Percentiles rank a stretch among this genome's conserved stretches.
These are phyloP conservation scores for Wickerhamiella cacticola DNA, from an alignment of 805 yeast genomes.

Conservation along the genomic window DNA sequence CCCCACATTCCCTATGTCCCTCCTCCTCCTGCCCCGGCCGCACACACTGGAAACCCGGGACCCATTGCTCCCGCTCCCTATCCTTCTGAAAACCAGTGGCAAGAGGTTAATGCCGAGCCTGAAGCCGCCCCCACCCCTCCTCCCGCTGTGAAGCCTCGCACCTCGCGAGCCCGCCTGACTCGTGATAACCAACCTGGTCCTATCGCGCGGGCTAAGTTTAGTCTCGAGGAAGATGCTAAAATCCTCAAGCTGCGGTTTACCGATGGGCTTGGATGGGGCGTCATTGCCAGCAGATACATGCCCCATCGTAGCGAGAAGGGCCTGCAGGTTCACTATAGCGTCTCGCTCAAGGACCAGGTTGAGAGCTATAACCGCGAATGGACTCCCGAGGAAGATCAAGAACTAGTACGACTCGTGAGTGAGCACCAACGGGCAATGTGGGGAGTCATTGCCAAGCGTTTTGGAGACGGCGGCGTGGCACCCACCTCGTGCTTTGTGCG, in stretches of 20 bases:
- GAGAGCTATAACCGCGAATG: conserved; percentile 1
- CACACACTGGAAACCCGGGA: neutral
- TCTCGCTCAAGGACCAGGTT: conserved; percentile 19
- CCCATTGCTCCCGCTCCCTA: neutral
- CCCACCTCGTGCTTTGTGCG: conserved; percentile 5
- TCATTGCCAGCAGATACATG: conserved; percentile 54
- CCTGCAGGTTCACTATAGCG: conserved; percentile 45
- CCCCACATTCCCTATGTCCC: neutral
- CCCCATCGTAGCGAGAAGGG: conserved; percentile 70
- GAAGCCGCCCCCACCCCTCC: neutral
- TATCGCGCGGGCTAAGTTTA: conserved; percentile 19
- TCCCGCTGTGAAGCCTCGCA: neutral
- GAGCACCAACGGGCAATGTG: conserved; percentile 16
- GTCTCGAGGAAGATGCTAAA: conserved; percentile 24
- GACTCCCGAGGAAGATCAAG: conserved; percentile 9
- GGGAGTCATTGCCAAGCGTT: conserved; percentile 12
- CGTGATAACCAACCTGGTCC: neutral
- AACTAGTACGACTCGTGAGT: conserved; percentile 9
- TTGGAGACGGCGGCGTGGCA: neutral
- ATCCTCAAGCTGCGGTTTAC: conserved; percentile 45
- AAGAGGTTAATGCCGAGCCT: neutral
- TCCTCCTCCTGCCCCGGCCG: conserved; percentile 1
- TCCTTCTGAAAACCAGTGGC: neutral
- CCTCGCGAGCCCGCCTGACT: neutral
- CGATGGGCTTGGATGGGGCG: conserved; percentile 71